These are phyloP conservation scores for Mycothermus thermophilus DNA, from an alignment of 495 filamentous ascomycete species.

Conservation along the genomic window DNA sequence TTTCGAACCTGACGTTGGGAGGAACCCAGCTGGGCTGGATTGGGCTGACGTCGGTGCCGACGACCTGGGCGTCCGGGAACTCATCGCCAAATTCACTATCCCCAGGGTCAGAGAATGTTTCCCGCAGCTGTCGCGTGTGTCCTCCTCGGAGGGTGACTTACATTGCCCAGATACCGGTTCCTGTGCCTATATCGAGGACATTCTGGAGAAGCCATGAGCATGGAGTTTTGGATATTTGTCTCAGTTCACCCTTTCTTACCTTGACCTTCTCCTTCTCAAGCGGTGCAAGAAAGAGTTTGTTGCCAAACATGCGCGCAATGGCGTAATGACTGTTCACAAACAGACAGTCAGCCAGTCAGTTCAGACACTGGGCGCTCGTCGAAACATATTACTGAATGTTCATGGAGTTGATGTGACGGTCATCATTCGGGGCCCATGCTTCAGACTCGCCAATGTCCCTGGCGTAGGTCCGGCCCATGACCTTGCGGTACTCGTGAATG, in stretches of 20 bases:
- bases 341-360: too few relatives aligned
- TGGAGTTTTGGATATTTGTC: too few relatives aligned
- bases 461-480: slow-evolving; percentile 29
- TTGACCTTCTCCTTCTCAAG: background rate
- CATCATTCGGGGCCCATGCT: slow-evolving; percentile 16
- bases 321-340: slow-evolving; percentile 9
- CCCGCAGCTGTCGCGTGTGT: too few relatives aligned
- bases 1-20: slow-evolving; percentile 34
- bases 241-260: too few relatives aligned
- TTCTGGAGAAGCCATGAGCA: too few relatives aligned
- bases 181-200: slow-evolving; percentile 36
- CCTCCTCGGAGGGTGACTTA: too few relatives aligned
- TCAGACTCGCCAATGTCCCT: slow-evolving; percentile 6
- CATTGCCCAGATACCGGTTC: slow-evolving; percentile 31
- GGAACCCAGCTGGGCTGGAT: slow-evolving; percentile 22
- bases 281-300: slow-evolving; percentile 42
- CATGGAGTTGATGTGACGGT: slow-evolving; percentile 11
- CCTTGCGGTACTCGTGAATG: slow-evolving; percentile 31
- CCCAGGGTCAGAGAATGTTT: too few relatives aligned
- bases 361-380: too few relatives aligned
- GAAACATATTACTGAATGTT: slow-evolving; percentile 20
- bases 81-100: slow-evolving; percentile 49
- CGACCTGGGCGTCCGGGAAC: slow-evolving; percentile 26
- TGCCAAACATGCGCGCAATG: slow-evolving; percentile 29
- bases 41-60: slow-evolving; percentile 11